A percentile compares a stretch with the other conserved stretches of the same genome.
These are phyloP conservation scores for Pleurotus pulmonarius DNA, from an alignment of 768 basidiomycete genomes.

Conservation along the genomic window DNA sequence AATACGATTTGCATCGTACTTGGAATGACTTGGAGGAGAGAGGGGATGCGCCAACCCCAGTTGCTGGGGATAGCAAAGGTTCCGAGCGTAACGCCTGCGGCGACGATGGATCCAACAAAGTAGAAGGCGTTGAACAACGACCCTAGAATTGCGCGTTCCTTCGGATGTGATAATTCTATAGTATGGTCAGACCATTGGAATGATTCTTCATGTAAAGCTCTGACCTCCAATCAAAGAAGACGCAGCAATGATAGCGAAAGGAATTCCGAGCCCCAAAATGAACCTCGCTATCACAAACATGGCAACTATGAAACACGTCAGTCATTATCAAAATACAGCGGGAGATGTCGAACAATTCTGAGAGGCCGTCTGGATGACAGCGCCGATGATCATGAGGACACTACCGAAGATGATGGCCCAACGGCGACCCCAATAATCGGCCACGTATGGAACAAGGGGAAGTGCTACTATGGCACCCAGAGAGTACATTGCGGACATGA, in stretches of 20 bases:
- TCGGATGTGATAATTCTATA: conserved; percentile 62
- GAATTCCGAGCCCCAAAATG: conserved; percentile 55
- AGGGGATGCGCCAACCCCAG: conserved; percentile 72
- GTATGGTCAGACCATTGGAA: not conserved
- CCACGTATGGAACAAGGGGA: conserved; percentile 48
- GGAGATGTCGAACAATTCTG: conserved; percentile 39
- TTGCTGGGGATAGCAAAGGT: conserved; percentile 56
- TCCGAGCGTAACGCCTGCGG: conserved; percentile 57
- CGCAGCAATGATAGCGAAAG: conserved; percentile 60
- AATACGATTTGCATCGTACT: conserved; percentile 50
- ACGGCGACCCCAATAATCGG: conserved; percentile 49
- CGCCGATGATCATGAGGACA: conserved; percentile 45
- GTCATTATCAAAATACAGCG: not conserved
- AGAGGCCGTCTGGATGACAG: conserved; percentile 39
- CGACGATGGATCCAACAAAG: conserved; percentile 57
- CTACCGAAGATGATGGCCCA: conserved; percentile 50
- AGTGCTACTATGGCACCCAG: conserved; percentile 55
- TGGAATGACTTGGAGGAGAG: conserved; percentile 55
- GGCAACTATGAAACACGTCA: conserved; percentile 31
- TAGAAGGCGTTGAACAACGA: conserved; percentile 63
- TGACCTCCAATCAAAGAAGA: conserved; percentile 59
- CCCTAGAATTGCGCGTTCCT: conserved; percentile 63
- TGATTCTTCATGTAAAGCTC: not conserved
- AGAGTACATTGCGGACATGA: conserved; percentile 57
- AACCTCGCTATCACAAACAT: conserved; percentile 59